phyloP scores from a whole-genome alignment of 2,329 filamentous ascomycete genomes.

The Aspergillus sp. region DNA sequence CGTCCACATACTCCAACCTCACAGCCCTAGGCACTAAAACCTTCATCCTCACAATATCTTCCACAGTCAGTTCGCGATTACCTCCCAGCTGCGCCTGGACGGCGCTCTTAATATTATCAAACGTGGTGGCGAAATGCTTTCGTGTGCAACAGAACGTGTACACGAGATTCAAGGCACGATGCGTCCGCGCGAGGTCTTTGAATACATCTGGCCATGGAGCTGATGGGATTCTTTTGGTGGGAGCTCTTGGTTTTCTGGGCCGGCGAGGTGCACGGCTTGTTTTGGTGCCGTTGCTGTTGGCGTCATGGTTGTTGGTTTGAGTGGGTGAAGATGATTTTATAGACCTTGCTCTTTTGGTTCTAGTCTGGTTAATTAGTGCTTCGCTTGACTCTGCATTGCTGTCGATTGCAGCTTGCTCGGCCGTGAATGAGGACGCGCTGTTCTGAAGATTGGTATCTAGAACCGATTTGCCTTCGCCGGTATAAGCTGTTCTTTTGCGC shows the following conservation, averaged over 20 bases:
- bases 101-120: constrained; percentile 75
- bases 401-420: not conserved
- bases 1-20: constrained; percentile 80
- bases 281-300: constrained; percentile 2
- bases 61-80: constrained; percentile 55
- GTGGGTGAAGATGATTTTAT: not conserved
- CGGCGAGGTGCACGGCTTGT: constrained; percentile 1
- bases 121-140: constrained; percentile 85
- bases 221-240: constrained; percentile 23
- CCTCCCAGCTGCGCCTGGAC: constrained; percentile 74
- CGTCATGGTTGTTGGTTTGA: not conserved
- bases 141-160: constrained; percentile 93
- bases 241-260: constrained; percentile 1
- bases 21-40: constrained; percentile 70
- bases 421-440: not conserved
- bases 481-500: constrained; percentile 13
- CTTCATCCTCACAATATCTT: constrained; percentile 77
- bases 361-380: not conserved
- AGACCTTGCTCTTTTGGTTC: not conserved
- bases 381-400: not conserved
- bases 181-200: constrained; percentile 64
- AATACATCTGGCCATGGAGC: constrained; percentile 70
- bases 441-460: not conserved
- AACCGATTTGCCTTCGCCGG: not conserved
- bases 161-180: constrained; percentile 82